Base-by-base conservation (phyloP, 805 yeast species). In the Groenewaldozyma tartarivorans region DNA sequence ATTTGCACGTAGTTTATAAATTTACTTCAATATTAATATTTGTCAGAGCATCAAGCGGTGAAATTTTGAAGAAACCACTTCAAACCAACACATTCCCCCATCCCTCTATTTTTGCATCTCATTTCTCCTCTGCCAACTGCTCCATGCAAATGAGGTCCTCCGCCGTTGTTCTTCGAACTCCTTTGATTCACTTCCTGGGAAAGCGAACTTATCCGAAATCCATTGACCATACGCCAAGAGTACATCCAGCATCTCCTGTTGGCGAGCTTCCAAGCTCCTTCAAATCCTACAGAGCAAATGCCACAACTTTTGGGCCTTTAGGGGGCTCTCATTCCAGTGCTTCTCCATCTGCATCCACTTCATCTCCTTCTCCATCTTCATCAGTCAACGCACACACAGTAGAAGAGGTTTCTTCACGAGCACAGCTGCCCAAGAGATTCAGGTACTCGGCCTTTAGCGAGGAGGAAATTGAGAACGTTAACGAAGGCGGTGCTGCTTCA, bases 171-270 rank as follows among this genome's bases (percentile, higher is more conserved):
- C 44, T 52, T 36, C 54, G 62, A 42, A 53, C 60, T 19, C 96
- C 94, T 13, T 67, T 78, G 60, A 90, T 90, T 64, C 81, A 80
- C 56, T 90, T 90, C 57, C 74, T 86, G 36, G 96, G 96, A 33
- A 87, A 87, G 36, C 80, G 86, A 38, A 85, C 24, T 31, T 20
- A 21, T 24, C 38, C 36, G 15, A 33, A 20, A 15, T 13, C 48
- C 30, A 45, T 58, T 45, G 64, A 62, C 55, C 63, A 73, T 67
- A 40, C 71, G 51, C 62, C 62, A 35, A 45, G 63, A 44, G 47
- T 61, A 45, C 63, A 69, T 58, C 54, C 71, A 43, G 54, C 58
- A 48, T 62, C 67, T 35, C 58, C 67, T 1, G 48, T 60, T 34
- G 56, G 58, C 21, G 61, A 56, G 45, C 66, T 66, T 33, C 70